Conservation (phyloP, 208 protist species). For the Trypanosomatidae sp. region DNA sequence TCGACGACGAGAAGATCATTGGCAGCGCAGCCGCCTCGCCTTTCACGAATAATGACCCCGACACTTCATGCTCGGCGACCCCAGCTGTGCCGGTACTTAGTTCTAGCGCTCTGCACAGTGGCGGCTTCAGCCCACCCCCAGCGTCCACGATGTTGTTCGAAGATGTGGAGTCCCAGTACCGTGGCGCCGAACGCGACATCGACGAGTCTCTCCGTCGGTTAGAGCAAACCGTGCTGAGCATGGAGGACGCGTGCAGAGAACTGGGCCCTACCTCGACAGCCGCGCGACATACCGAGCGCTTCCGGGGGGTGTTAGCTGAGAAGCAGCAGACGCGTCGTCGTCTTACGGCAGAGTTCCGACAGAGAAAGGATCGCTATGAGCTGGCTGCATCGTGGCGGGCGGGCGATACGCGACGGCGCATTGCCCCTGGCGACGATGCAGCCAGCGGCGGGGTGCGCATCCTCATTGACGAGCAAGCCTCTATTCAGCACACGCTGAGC, state of each 20-base stretch:
- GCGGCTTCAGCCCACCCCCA: not conserved
- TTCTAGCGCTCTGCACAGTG: not conserved
- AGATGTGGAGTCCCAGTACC: conserved; percentile 30
- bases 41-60: not conserved
- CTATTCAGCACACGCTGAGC: conserved; percentile 67
- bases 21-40: conserved; percentile 2
- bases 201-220: conserved; percentile 22
- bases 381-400: conserved; percentile 45
- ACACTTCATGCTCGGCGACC: not conserved
- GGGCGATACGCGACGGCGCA: conserved; percentile 15
- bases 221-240: conserved; percentile 25
- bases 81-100: conserved; percentile 1
- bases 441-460: conserved; percentile 51
- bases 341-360: conserved; percentile 40
- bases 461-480: conserved; percentile 76
- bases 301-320: conserved; percentile 56
- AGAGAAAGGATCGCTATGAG: conserved; percentile 60
- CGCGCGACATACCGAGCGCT: conserved; percentile 59
- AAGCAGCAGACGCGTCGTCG: conserved; percentile 49
- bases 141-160: conserved; percentile 3
- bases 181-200: conserved; percentile 21
- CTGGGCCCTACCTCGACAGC: conserved; percentile 27
- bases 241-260: conserved; percentile 30
- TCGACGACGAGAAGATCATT: conserved; percentile 30
- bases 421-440: conserved; percentile 14